phyloP scores from a whole-genome alignment of 169 alveolate genomes.

The Plasmodium blacklocki region DNA sequence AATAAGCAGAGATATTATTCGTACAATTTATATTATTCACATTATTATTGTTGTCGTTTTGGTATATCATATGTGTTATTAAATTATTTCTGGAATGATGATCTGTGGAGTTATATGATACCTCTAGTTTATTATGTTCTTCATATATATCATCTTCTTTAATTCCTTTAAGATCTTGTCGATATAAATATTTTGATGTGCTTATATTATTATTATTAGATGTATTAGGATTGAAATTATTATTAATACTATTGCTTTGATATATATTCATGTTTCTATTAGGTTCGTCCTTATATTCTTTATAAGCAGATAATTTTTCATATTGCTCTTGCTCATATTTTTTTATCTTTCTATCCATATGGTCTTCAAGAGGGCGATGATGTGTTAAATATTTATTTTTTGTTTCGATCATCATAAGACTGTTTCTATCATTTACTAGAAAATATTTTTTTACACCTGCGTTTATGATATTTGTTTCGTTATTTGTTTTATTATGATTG shows the following conservation, averaged over 20 bases:
- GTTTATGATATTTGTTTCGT: neutral
- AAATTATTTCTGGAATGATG: too few relatives aligned
- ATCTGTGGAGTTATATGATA: neutral
- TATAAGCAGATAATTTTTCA: neutral
- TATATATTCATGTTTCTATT: too few relatives aligned
- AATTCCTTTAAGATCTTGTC: neutral
- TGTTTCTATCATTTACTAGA: neutral
- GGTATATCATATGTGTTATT: neutral
- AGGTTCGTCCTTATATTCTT: neutral
- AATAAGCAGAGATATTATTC: too few relatives aligned
- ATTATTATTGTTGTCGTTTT: neutral
- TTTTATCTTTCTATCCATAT: neutral
- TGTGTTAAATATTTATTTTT: neutral
- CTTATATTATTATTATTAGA: too few relatives aligned
- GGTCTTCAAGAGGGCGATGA: neutral
- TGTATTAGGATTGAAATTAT: too few relatives aligned
- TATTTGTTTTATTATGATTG: neutral
- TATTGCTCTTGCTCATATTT: slow-evolving; percentile 1
- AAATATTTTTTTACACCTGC: neutral
- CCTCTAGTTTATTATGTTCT: neutral
- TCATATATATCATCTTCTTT: neutral
- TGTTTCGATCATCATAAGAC: neutral
- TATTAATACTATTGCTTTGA: too few relatives aligned
- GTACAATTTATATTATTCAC: too few relatives aligned
- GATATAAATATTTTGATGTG: neutral